Evolutionary conservation across 768 basidiomycete genomes (phyloP), one percentile per base, ranked within the genome.

Genomic region (Asterophora lycoperdoides): DNA sequence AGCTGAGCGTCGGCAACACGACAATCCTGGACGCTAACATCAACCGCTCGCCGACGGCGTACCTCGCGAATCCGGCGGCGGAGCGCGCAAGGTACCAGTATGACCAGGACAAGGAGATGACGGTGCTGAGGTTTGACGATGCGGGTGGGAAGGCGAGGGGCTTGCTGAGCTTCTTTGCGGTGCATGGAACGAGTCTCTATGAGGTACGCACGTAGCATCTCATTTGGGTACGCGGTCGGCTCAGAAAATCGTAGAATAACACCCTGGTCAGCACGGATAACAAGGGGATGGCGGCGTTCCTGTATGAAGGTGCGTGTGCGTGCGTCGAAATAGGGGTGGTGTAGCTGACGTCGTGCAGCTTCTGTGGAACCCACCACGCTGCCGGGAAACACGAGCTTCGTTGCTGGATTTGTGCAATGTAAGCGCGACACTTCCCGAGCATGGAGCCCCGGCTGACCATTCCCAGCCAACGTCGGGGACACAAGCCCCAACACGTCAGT

Each of bases 281-380:
- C 70, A 90, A 91, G 63, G 89, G 89, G 34, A 89, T 90, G 86
- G 86, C 88, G 3, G 86, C 86, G 7, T 84, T 78, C 63, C 61
- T 89, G 14, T 91, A 87, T 52, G 89, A 90, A 73, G 68, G 84
- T 84, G 49, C 42, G 75, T 1, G 42, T 33, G 13, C 20, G 48
- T 45, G 30, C 14, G 8, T 32, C 23, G 18, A n/a, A 23, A 20
- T 26, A n/a, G 17, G 26, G 34, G 26, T 30, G 41, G 37, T 45
- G 36, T 35, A 32, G 41, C 42, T 49, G 28, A 55, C 32, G 40
- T 56, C 33, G 29, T 17, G 23, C 51, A 87, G 83, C 81, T 15
- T 75, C 71, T 45, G 72, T 80, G 0, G 85, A 89, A 58, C 86
- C 87, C 3, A 60, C 71, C 41, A 53, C 79, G 0, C 73, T 79